Percentiles rank a stretch among this genome's conserved stretches.
These are phyloP conservation scores for Blepharisma stoltei DNA, from an alignment of 73 alveolate genomes.

Conservation along the genomic window DNA sequence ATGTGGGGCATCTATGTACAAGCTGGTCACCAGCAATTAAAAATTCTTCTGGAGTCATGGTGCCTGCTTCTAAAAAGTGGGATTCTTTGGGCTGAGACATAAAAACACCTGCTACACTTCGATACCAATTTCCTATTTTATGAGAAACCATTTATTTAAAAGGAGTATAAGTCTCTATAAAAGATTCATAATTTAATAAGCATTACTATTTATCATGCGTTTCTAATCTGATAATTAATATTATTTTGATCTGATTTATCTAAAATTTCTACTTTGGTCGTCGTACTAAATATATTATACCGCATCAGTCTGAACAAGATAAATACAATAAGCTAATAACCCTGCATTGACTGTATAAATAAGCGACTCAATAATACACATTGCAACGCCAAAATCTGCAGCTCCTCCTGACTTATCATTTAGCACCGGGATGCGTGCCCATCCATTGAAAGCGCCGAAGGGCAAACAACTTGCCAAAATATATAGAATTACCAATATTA, in stretches of 20 bases:
- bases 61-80: constrained; percentile 20
- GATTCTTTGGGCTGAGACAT: constrained; percentile 25
- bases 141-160: background rate
- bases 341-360: background rate
- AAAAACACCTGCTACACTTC: background rate
- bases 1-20: constrained; percentile 89
- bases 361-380: constrained; percentile 21
- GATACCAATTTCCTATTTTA: constrained; percentile 10
- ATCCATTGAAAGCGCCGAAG: constrained; percentile 22
- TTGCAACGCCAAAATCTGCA: constrained; percentile 27
- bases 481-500: background rate
- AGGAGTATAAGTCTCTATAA: no score
- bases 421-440: constrained; percentile 18
- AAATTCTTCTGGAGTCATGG: constrained; percentile 84
- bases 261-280: no score
- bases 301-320: constrained; percentile 17
- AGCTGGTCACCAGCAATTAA: constrained; percentile 89
- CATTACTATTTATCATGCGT: no score
- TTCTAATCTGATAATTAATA: no score
- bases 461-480: constrained; percentile 7
- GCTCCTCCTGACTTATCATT: background rate
- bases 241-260: no score
- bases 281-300: constrained; percentile 8
- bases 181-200: no score
- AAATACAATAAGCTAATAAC: background rate